Evolutionary conservation across 2,329 filamentous ascomycete species (phyloP).

Genomic region (Phialophora expanda): DNA sequence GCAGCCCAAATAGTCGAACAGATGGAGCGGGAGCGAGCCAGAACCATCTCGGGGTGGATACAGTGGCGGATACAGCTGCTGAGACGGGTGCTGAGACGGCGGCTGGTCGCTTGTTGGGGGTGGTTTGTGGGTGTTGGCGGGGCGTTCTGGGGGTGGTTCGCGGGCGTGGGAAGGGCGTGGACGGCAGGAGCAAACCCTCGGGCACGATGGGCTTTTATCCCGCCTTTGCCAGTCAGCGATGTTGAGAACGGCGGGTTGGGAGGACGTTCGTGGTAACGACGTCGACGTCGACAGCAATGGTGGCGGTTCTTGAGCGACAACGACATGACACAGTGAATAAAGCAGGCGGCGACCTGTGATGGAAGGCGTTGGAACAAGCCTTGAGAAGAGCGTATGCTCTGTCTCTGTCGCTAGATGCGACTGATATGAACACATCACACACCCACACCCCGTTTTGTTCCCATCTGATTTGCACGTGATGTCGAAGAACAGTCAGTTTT

Average conservation of each 20-base stretch:
- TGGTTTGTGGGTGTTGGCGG: background rate
- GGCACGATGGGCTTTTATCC: conserved; percentile 1
- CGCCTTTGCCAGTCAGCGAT: background rate
- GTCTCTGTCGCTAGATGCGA: background rate
- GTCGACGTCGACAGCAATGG: background rate
- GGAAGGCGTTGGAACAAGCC: background rate
- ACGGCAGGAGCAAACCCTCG: background rate
- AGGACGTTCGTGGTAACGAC: background rate
- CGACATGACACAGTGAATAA: background rate
- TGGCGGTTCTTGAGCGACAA: background rate
- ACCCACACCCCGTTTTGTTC: background rate
- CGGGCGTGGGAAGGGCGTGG: background rate
- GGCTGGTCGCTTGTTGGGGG: background rate
- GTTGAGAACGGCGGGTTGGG: background rate
- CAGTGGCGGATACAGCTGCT: background rate
- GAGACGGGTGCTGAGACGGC: background rate
- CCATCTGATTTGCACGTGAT: background rate
- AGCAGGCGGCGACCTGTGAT: background rate
- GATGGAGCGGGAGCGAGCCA: background rate
- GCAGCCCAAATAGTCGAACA: background rate
- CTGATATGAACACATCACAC: background rate
- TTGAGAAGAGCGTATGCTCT: background rate
- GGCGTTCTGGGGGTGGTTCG: background rate
- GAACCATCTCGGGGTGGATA: background rate
- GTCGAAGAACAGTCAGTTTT: no score